Percentiles rank a stretch among this genome's conserved stretches.
These are phyloP conservation scores for Pulveroboletus frians DNA, from an alignment of 768 basidiomycete species.

Conservation along the genomic window DNA sequence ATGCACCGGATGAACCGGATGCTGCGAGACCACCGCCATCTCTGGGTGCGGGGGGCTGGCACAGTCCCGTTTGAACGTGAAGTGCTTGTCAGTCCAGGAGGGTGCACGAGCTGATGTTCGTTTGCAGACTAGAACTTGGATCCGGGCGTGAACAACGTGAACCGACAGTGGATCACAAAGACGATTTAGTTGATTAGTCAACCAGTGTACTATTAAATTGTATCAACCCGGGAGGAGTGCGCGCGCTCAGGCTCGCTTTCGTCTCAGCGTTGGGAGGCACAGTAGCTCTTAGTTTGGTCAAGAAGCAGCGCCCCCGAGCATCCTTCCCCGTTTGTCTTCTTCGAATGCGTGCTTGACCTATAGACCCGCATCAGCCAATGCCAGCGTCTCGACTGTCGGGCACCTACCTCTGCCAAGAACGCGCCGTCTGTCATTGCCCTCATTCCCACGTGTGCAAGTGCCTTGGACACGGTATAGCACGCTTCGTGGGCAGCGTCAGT, in stretches of 20 bases:
- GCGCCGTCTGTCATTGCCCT: conserved; percentile 62
- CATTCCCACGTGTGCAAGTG: conserved; percentile 64
- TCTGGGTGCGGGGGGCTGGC: not conserved
- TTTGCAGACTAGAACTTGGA: conserved; percentile 5
- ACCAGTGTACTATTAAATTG: too few species aligned
- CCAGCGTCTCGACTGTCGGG: not conserved
- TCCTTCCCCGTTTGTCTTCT: conserved; percentile 32
- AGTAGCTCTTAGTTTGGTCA: too few species aligned
- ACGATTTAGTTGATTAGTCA: too few species aligned
- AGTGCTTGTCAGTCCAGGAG: not conserved
- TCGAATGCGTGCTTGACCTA: conserved; percentile 49
- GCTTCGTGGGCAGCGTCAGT: conserved; percentile 60
- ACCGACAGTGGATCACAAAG: too few species aligned
- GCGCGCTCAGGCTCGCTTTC: too few species aligned
- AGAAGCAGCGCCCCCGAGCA: too few species aligned
- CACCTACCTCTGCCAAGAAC: conserved; percentile 53
- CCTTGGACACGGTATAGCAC: conserved; percentile 62
- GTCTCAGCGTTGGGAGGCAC: too few species aligned
- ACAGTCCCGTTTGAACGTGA: not conserved
- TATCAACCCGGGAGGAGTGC: too few species aligned
- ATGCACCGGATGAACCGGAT: not conserved
- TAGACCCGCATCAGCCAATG: not conserved
- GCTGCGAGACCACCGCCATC: not conserved
- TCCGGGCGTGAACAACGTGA: too few species aligned
- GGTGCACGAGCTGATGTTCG: not conserved